Evolutionary conservation across 768 basidiomycete genomes (phyloP).

Genomic region (Neoboletus magnificus): DNA sequence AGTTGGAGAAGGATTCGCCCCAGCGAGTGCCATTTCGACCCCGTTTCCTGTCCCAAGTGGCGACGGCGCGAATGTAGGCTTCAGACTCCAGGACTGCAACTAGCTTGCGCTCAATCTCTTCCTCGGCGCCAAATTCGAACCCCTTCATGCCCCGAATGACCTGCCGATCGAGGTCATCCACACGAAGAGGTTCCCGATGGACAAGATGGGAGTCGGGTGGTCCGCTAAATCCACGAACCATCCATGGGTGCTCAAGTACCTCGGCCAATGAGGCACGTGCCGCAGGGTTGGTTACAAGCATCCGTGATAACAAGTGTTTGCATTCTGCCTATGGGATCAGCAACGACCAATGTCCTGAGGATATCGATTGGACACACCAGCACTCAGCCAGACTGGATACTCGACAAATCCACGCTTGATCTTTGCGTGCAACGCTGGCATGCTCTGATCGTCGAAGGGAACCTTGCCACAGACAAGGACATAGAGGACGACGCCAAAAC

Average conservation of each 20-base stretch:
- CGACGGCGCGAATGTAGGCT: slow-evolving; percentile 66
- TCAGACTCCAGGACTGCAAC: slow-evolving; percentile 74
- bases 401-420: slow-evolving; percentile 97
- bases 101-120: slow-evolving; percentile 78
- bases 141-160: slow-evolving; percentile 92
- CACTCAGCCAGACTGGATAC: slow-evolving; percentile 94
- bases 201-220: slow-evolving; percentile 84
- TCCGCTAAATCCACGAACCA: slow-evolving; percentile 80
- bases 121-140: slow-evolving; percentile 91
- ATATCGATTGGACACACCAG: slow-evolving; percentile 53
- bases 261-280: slow-evolving; percentile 81
- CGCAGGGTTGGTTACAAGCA: slow-evolving; percentile 93
- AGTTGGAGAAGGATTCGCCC: slow-evolving; percentile 59
- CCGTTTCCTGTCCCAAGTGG: slow-evolving; percentile 75
- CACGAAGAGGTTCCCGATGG: slow-evolving; percentile 82
- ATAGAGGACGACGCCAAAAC: slow-evolving; percentile 97
- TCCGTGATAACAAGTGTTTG: slow-evolving; percentile 87
- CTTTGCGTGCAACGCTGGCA: slow-evolving; percentile 98
- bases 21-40: slow-evolving; percentile 45
- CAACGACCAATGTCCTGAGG: neutral
- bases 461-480: slow-evolving; percentile 98
- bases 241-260: slow-evolving; percentile 88
- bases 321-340: slow-evolving; percentile 61
- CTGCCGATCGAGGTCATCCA: slow-evolving; percentile 82
- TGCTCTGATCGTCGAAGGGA: slow-evolving; percentile 98